Evolutionary conservation across 352 stramenopile species (phyloP).

Genomic region (Globisporangium orthogonon): DNA sequence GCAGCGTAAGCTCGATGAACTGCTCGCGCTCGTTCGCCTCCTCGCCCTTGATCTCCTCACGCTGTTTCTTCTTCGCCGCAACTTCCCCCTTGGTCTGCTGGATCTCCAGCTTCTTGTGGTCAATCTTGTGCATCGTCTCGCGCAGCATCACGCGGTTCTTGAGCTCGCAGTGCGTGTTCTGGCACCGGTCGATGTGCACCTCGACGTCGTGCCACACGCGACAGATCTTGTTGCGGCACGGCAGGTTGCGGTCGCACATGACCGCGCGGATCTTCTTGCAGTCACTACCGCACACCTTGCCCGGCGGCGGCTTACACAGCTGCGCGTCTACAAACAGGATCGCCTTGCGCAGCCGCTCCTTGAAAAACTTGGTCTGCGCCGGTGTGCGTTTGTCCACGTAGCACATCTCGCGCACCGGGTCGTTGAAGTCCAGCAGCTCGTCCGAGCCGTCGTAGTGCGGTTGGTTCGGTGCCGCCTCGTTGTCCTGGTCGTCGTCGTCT

Average conservation of each 20-base stretch:
- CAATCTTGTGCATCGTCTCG: slow-evolving; percentile 72
- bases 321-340: slow-evolving; percentile 67
- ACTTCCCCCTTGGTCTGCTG: slow-evolving; percentile 24
- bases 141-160: slow-evolving; percentile 62
- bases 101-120: slow-evolving; percentile 53
- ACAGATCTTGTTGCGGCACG: slow-evolving; percentile 64
- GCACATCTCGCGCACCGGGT: slow-evolving; percentile 61
- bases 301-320: slow-evolving; percentile 44
- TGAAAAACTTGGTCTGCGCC: slow-evolving; percentile 59
- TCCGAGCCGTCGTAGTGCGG: slow-evolving; percentile 35
- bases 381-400: slow-evolving; percentile 46
- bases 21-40: slow-evolving; percentile 22
- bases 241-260: slow-evolving; percentile 58
- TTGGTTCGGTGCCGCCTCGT: slow-evolving; percentile 17
- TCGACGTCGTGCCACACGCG: slow-evolving; percentile 72
- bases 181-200: slow-evolving; percentile 56
- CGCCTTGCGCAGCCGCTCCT: slow-evolving; percentile 52
- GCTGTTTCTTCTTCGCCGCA: slow-evolving; percentile 27
- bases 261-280: slow-evolving; percentile 59
- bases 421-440: slow-evolving; percentile 55
- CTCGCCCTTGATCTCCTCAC: slow-evolving; percentile 22
- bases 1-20: slow-evolving; percentile 27
- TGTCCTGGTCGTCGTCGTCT: slow-evolving; percentile 2
- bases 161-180: slow-evolving; percentile 63
- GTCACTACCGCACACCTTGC: slow-evolving; percentile 33